Percentiles rank a stretch among this genome's conserved stretches.
Conservation (phyloP, 225 moss, liverwort and hornwort species). For the Anthoceros angustus region DNA sequence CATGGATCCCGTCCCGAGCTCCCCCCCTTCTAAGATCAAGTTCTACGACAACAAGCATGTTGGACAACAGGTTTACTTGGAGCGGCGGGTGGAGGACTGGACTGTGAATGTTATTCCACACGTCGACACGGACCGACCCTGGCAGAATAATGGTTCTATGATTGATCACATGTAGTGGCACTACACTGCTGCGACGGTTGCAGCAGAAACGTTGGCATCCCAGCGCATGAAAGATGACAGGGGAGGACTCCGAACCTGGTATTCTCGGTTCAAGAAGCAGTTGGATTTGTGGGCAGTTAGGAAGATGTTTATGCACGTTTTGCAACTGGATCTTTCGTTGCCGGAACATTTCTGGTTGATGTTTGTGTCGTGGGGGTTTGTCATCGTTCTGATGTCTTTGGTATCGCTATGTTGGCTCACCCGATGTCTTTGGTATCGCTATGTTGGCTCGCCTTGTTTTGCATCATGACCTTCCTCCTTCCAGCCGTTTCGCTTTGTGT, state of each 20-base stretch:
- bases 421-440: background rate
- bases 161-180: background rate
- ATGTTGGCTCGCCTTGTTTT: background rate
- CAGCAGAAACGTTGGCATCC: background rate
- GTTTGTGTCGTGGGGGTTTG: background rate
- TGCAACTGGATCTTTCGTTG: background rate
- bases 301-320: background rate
- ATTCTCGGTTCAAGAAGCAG: background rate
- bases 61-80: background rate
- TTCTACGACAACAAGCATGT: background rate
- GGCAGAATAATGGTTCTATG: background rate
- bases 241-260: background rate
- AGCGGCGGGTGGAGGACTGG: background rate
- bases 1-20: background rate
- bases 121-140: background rate
- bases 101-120: background rate
- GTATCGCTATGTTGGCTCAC: no score
- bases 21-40: background rate
- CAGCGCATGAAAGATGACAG: background rate
- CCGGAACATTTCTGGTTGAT: background rate
- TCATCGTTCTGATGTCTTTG: background rate
- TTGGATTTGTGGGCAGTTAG: background rate
- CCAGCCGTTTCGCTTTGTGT: background rate
- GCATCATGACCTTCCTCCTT: background rate
- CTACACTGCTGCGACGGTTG: background rate